Evolutionary conservation across 2,329 filamentous ascomycete genomes (phyloP).

Genomic region (Aspergillus latus): DNA sequence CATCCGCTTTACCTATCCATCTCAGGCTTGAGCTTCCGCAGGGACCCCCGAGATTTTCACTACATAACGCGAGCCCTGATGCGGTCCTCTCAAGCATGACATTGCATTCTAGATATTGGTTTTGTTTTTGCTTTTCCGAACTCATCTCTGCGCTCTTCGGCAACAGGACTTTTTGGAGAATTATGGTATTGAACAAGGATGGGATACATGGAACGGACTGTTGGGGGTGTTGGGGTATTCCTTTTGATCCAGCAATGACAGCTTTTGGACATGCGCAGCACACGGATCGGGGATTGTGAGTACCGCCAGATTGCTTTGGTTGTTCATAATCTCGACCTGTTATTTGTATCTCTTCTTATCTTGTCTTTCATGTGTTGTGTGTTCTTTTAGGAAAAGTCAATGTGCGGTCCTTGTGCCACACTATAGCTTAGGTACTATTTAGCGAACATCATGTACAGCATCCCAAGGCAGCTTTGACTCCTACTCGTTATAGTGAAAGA

Average conservation of each 20-base stretch:
- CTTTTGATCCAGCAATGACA: conserved; percentile 36
- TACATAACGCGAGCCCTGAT: conserved; percentile 16
- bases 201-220: conserved; percentile 41
- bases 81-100: conserved; percentile 20
- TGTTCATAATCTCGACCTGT: conserved; percentile 30
- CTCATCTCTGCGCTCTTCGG: conserved; percentile 36
- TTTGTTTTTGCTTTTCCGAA: conserved; percentile 17
- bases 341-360: conserved; percentile 13
- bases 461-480: neutral
- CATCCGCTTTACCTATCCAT: conserved; percentile 17
- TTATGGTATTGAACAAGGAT: conserved; percentile 41
- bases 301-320: conserved; percentile 30
- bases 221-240: conserved; percentile 43
- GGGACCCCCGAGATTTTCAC: neutral
- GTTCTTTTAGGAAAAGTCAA: conserved; percentile 17
- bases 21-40: conserved; percentile 11
- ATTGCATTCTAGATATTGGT: conserved; percentile 29
- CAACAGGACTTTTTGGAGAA: conserved; percentile 41
- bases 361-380: conserved; percentile 14
- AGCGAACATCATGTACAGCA: conserved; percentile 19
- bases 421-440: conserved; percentile 12
- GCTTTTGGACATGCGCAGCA: conserved; percentile 27
- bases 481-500: too few species aligned
- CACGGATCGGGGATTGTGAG: conserved; percentile 32
- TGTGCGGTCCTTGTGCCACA: conserved; percentile 9